Evolutionary conservation across 108 stramenopile species (phyloP).

Genomic region (Chaetoceros muelleri): DNA sequence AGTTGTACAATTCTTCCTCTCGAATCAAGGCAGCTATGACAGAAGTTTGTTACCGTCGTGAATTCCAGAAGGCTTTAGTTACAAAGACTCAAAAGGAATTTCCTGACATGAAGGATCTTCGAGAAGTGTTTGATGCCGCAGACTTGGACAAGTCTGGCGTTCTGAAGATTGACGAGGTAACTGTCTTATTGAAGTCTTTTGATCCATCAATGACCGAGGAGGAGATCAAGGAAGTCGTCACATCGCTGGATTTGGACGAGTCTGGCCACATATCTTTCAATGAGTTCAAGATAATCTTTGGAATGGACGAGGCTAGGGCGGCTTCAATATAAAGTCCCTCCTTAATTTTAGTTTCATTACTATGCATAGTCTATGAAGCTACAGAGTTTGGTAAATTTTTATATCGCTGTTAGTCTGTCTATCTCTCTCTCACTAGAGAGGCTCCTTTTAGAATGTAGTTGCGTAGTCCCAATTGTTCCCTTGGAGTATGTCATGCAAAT

Average conservation of each 20-base stretch:
- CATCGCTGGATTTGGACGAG: slow-evolving; percentile 47
- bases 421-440: no score
- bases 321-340: not conserved
- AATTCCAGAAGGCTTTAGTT: slow-evolving; percentile 79
- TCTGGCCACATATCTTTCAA: slow-evolving; percentile 52
- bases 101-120: slow-evolving; percentile 45
- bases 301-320: not conserved
- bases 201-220: slow-evolving; percentile 57
- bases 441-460: no score
- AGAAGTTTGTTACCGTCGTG: slow-evolving; percentile 63
- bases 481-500: no score
- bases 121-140: slow-evolving; percentile 59
- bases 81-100: slow-evolving; percentile 41
- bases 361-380: no score
- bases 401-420: no score
- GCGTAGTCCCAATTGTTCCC: no score
- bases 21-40: slow-evolving; percentile 39
- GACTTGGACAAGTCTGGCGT: slow-evolving; percentile 37
- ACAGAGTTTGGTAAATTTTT: no score
- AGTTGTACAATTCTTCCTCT: slow-evolving; percentile 40
- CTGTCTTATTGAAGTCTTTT: slow-evolving; percentile 43
- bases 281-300: slow-evolving; percentile 57
- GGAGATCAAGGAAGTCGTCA: slow-evolving; percentile 53
- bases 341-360: no score
- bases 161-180: slow-evolving; percentile 36